phyloP scores from a whole-genome alignment of 2,329 filamentous ascomycete species.

The Neofusicoccum parvum region DNA sequence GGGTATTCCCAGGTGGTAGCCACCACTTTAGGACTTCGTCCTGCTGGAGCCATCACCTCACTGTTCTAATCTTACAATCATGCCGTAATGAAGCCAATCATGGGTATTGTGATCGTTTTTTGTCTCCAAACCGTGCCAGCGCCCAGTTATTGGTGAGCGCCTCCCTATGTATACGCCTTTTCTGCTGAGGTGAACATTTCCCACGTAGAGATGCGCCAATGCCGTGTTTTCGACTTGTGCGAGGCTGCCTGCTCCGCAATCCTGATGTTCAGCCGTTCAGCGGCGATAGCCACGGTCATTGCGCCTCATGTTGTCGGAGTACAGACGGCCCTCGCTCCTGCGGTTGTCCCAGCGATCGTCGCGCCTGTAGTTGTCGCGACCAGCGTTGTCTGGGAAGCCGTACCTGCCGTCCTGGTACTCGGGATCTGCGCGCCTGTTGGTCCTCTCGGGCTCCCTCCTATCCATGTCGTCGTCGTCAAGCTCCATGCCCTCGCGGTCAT shows the following conservation, averaged over 20 bases:
- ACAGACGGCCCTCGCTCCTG: conserved; percentile 7
- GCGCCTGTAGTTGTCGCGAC: conserved; percentile 14
- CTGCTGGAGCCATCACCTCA: neutral
- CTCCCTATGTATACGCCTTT: conserved; percentile 13
- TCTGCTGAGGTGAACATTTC: neutral
- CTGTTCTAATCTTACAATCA: neutral
- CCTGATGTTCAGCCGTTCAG: neutral
- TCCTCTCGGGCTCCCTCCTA: conserved; percentile 25
- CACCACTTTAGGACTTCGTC: neutral
- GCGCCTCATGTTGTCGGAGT: conserved; percentile 20
- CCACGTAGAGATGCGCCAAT: neutral
- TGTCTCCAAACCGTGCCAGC: neutral
- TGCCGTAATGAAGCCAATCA: conserved; percentile 13
- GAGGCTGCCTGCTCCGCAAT: neutral
- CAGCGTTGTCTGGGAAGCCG: conserved; percentile 34
- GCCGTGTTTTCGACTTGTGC: neutral
- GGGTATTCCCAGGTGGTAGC: neutral
- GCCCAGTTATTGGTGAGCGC: neutral
- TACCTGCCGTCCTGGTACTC: conserved; percentile 48
- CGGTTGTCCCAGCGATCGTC: conserved; percentile 19
- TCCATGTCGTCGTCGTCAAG: conserved; percentile 36
- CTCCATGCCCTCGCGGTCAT: conserved; percentile 46
- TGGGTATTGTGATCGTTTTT: conserved; percentile 15
- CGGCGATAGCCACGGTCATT: conserved; percentile 18
- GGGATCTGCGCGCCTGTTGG: conserved; percentile 34